Base-by-base conservation (phyloP, 2,329 filamentous ascomycete genomes). In the Exophiala calicioides region DNA sequence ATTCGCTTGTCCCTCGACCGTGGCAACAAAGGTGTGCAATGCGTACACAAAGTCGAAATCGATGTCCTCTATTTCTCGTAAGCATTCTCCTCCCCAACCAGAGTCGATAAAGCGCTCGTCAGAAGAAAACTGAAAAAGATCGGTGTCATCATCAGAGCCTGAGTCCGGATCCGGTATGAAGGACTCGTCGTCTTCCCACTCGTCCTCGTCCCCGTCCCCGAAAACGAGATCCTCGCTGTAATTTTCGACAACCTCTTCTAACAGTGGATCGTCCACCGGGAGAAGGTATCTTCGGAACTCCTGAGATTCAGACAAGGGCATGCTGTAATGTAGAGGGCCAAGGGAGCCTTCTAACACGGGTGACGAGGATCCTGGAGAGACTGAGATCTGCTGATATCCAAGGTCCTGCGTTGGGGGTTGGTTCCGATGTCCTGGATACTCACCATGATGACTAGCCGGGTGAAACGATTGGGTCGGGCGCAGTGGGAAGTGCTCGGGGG, bases 21-120 rank as follows among this genome's bases (percentile, higher is more conserved):
- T 97, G 20, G 93, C 93, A 56, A 96, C 88, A 63, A 98, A 98
- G 2, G 91, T 98, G 67, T 97, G 93, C 48, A 98, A 77, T 20
- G 93, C 93, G 72, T 98, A 98, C 52, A 98, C 93, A 71, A 97
- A 97, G 68, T 97, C 91, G 75, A 98, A 97, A 77, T 98, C 93
- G 70, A 98, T 98, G 64, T 98, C 93, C 80, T 98, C 93, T 97
- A 76, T 69, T 70, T 85, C 78, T 78, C 81, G 86, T 95, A 90
- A 95, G 89, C 84, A 85, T 75, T 87, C 80, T 72, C 79, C 79
- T 68, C 78, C 82, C 84, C 84, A 90, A 50, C 82, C 84, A 59
- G 80, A 82, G 66, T 87, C 82, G 75, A 86, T 68, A 68, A 81
- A 86, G 69, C 76, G 76, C 50, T 77, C 65, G 63, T 86, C 76